Evolutionary conservation across 2,329 filamentous ascomycete genomes (phyloP), one percentile per base, ranked within the genome.

Genomic region (Conoideocrella luteorostrata): DNA sequence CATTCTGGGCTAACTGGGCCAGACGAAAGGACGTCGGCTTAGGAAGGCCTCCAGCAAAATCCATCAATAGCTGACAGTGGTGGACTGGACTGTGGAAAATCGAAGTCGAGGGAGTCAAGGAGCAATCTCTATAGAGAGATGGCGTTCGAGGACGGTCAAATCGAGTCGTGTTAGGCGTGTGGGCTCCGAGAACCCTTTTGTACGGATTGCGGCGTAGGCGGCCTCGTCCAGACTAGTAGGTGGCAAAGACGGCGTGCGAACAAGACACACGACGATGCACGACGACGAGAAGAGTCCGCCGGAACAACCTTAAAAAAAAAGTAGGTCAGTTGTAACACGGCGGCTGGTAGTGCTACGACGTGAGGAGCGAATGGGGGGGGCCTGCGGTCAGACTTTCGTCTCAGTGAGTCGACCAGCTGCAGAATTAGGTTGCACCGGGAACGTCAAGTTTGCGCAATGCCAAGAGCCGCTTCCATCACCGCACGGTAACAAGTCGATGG

Each of bases 1-100:
- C 61, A 56, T 62, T 45, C 47, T 61, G 61, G 21, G 61, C 63
- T 41, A 67, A 49, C 45, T 57, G 56, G 30, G 62, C 56, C 48
- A 72, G 56, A 50, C 72, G 69, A 50, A 68, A 69, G 38, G 72
- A 71, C 43, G 66, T 63, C 49, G 71, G 70, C 50, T 66, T 64
- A 36, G 66, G 57, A 43, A 63, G 58, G 45, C 59, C 56, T 44
- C 56, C 55, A 53, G 64, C 62, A 44, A 58, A 61, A 64, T 57
- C 62, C 65, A 67, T 67, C 46, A 48, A 47, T 26, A 18, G 34
- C 4, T 37, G 21, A 21, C 18, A 26, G 13, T 4, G 23, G n/a
- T 20, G 12, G 17, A 24, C 12, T 4, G 26, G 23, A 20, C n/a
- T 17, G 29, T 21, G 17, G 17, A 34, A 17, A 12, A 7, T 37